Conservation (phyloP, 1,284 basidiomycete genomes). For the Leccinum cinnamomeum region DNA sequence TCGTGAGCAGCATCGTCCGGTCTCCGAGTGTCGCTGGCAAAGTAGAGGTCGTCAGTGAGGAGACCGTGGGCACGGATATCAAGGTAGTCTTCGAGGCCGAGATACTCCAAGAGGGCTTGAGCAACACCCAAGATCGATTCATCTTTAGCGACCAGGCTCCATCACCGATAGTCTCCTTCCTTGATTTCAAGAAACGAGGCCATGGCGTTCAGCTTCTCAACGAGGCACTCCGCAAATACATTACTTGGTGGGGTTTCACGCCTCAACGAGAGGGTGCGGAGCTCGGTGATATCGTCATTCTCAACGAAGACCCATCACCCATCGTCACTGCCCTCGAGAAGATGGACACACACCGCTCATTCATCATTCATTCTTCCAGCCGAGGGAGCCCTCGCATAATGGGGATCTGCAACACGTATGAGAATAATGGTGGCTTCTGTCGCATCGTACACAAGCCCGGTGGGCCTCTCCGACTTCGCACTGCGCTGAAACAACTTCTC, state of each 20-base stretch:
- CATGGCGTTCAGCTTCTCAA: slow-evolving; percentile 70
- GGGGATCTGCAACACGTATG: slow-evolving; percentile 66
- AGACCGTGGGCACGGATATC: slow-evolving; percentile 92
- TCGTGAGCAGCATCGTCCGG: slow-evolving; percentile 90
- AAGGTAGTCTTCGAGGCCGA: slow-evolving; percentile 85
- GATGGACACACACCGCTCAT: slow-evolving; percentile 61
- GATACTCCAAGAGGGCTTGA: slow-evolving; percentile 45
- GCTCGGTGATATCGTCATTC: slow-evolving; percentile 74
- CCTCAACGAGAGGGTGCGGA: slow-evolving; percentile 45
- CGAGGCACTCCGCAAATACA: slow-evolving; percentile 65
- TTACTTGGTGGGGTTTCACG: slow-evolving; percentile 76
- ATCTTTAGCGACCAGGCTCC: slow-evolving; percentile 45
- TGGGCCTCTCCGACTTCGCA: slow-evolving; percentile 75
- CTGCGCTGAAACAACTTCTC: slow-evolving; percentile 70
- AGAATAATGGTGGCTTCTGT: slow-evolving; percentile 83
- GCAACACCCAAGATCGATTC: slow-evolving; percentile 44
- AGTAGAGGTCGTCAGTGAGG: slow-evolving; percentile 85
- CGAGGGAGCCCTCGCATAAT: slow-evolving; percentile 67
- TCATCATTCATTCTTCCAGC: slow-evolving; percentile 72
- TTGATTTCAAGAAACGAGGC: slow-evolving; percentile 71
- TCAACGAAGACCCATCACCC: slow-evolving; percentile 77
- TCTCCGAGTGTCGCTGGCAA: slow-evolving; percentile 88
- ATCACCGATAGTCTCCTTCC: slow-evolving; percentile 62
- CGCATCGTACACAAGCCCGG: slow-evolving; percentile 88
- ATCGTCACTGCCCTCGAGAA: slow-evolving; percentile 58